Evolutionary conservation across 1,284 basidiomycete genomes (phyloP).

Genomic region (Termitomyces sp.): DNA sequence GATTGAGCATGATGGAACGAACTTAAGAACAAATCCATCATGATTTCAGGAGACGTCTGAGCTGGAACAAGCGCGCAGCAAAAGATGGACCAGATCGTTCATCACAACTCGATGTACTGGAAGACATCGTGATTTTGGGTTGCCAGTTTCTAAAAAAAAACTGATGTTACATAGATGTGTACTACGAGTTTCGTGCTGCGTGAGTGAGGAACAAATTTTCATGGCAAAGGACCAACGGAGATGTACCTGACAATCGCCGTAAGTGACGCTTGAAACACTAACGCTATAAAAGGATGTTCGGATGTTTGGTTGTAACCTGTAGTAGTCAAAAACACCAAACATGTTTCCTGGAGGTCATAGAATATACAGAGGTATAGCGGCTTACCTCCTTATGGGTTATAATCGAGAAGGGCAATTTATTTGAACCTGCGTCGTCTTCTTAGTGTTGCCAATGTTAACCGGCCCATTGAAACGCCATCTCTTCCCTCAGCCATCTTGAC

Average conservation of each 20-base stretch:
- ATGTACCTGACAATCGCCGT: background rate
- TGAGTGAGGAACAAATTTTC: background rate
- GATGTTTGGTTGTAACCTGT: background rate
- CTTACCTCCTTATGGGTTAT: background rate
- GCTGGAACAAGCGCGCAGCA: slow-evolving; percentile 1
- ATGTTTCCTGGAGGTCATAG: background rate
- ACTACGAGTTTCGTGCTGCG: background rate
- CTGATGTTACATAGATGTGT: background rate
- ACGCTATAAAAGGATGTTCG: background rate
- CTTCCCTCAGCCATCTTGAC: slow-evolving; percentile 49
- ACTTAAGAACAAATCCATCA: slow-evolving; percentile 16
- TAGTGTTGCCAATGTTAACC: slow-evolving; percentile 16
- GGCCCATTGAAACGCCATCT: slow-evolving; percentile 40
- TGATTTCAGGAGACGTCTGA: slow-evolving; percentile 14
- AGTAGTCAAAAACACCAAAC: background rate
- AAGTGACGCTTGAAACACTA: background rate
- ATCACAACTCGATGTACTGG: background rate
- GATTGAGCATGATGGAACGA: slow-evolving; percentile 10
- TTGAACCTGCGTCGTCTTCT: slow-evolving; percentile 14
- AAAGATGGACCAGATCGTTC: background rate
- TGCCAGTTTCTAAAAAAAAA: background rate
- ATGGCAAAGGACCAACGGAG: background rate
- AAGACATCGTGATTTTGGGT: background rate
- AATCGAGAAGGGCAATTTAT: background rate
- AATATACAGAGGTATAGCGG: background rate